Evolutionary conservation across 257 asterid genomes (phyloP), one percentile per base, ranked within the genome.

Genomic region (Plectranthus barbatus): DNA sequence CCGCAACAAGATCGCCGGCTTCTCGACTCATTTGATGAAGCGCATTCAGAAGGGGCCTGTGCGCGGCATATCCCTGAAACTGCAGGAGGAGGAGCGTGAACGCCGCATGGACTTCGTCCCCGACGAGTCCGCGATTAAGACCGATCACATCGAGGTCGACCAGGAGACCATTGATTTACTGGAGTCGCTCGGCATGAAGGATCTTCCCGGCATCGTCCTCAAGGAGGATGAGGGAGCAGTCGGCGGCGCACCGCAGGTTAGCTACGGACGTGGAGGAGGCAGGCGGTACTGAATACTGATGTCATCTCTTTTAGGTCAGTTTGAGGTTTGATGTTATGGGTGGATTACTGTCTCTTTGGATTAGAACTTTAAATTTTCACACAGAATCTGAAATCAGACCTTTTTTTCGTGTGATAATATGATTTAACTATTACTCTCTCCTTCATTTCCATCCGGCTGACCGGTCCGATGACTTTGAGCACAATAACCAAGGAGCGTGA

Each of bases 91-190:
- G 72, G 81, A 80, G 74, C 75, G 83, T 21, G 86, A 80, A 75
- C 78, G 86, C 34, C 86, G 86, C 31, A 77, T 80, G 86, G 86
- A 80, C 42, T 77, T 80, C 62, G 83, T 77, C 1, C 83, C 86
- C 36, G 83, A 80, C 9, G 77, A 80, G 67, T 79, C 84, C 8
- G 81, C 84, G 21, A 79, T 79, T 48, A 76, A 70, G 68, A 13
- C 54, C 6, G 83, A 77, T 41, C 70, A 66, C 45, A 80, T 80
- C 37, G 82, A 74, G 76, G 85, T 80, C 34, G 85, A 80, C 19
- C 79, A 76, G 82, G 85, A 80, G 76, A 80, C 84, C 3, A 21
- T 79, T 13, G 81, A 76, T 42, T 39, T 79, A 61, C 58, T 79
- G 48, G 81, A 77, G 47, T 20, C 74, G 11, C 72, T 79, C 3